Evolutionary conservation across 2,329 filamentous ascomycete genomes (phyloP).

Genomic region (Blastomyces gilchristii): DNA sequence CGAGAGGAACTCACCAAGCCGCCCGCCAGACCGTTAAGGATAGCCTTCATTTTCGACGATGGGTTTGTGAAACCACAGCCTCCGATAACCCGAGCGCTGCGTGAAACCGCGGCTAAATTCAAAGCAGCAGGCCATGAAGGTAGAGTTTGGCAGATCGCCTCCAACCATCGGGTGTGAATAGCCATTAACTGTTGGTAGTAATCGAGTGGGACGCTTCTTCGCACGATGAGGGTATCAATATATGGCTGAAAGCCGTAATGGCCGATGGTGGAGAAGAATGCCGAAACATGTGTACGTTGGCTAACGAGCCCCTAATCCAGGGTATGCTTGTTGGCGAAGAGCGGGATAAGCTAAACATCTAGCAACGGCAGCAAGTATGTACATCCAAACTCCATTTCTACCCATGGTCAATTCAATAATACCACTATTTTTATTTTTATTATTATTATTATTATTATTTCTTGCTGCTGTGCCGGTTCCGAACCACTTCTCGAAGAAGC

Average conservation of each 20-base stretch:
- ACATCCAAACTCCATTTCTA: background rate
- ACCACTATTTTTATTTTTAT: background rate
- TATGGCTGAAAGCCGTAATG: slow-evolving; percentile 27
- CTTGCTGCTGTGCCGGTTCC: background rate
- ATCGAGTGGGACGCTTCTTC: slow-evolving; percentile 26
- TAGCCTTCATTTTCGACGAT: slow-evolving; percentile 53
- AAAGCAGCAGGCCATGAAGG: slow-evolving; percentile 47
- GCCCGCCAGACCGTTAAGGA: slow-evolving; percentile 41
- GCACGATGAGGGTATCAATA: slow-evolving; percentile 22
- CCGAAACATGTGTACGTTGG: slow-evolving; percentile 21
- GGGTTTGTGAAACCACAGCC: slow-evolving; percentile 52
- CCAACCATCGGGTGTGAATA: background rate
- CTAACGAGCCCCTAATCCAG: slow-evolving; percentile 26
- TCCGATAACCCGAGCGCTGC: slow-evolving; percentile 48
- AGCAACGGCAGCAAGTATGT: slow-evolving; percentile 23
- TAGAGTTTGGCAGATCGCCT: slow-evolving; percentile 27
- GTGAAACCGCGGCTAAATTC: slow-evolving; percentile 43
- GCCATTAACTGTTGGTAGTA: slow-evolving; percentile 14
- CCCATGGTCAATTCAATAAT: background rate
- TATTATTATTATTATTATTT: too few relatives aligned
- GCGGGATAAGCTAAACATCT: slow-evolving; percentile 20
- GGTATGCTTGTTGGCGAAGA: slow-evolving; percentile 28
- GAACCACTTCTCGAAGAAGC: background rate
- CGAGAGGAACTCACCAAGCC: slow-evolving; percentile 18
- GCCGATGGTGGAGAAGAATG: slow-evolving; percentile 27